phyloP scores from a whole-genome alignment of 2,329 filamentous ascomycete genomes.

The Mariannaea elegans region DNA sequence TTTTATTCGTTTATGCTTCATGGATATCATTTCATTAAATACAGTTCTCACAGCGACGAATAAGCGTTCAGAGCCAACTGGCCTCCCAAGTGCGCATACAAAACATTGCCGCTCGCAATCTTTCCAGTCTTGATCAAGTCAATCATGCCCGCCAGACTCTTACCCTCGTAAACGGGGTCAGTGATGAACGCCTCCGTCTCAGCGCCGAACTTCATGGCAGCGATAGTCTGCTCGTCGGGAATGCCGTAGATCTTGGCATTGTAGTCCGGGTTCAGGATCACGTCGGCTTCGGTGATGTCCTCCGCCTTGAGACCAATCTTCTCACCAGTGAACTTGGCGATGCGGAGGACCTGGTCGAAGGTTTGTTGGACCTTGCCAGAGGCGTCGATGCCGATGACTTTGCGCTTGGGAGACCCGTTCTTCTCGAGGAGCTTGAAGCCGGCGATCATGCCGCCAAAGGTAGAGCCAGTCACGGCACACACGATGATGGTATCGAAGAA shows the following conservation, averaged over 20 bases:
- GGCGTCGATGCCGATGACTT: conserved; percentile 72
- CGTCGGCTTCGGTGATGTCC: conserved; percentile 69
- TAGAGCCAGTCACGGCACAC: conserved; percentile 76
- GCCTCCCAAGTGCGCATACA: conserved; percentile 77
- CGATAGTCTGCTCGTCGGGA: conserved; percentile 70
- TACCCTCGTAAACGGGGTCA: conserved; percentile 80
- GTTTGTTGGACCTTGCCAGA: conserved; percentile 60
- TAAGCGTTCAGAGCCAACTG: conserved; percentile 77
- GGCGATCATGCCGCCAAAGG: conserved; percentile 76
- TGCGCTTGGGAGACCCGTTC: conserved; percentile 55
- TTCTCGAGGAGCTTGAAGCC: conserved; percentile 73
- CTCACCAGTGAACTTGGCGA: conserved; percentile 69
- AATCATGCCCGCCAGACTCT: conserved; percentile 77
- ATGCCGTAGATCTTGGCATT: conserved; percentile 75
- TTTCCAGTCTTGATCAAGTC: conserved; percentile 71
- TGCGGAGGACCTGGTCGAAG: conserved; percentile 70
- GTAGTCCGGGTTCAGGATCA: conserved; percentile 69
- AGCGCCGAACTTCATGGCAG: conserved; percentile 74
- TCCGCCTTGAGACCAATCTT: conserved; percentile 68
- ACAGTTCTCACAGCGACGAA: conserved; percentile 43
- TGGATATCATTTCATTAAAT: conserved; percentile 9
- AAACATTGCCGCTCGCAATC: conserved; percentile 69
- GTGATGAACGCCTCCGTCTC: conserved; percentile 77
- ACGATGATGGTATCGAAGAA: conserved; percentile 76
- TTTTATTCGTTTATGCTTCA: conserved; percentile 17